Percentiles rank a stretch among this genome's conserved stretches.
phyloP scores from a whole-genome alignment of 352 stramenopile genomes.

The Elongisporangium anandrum region DNA sequence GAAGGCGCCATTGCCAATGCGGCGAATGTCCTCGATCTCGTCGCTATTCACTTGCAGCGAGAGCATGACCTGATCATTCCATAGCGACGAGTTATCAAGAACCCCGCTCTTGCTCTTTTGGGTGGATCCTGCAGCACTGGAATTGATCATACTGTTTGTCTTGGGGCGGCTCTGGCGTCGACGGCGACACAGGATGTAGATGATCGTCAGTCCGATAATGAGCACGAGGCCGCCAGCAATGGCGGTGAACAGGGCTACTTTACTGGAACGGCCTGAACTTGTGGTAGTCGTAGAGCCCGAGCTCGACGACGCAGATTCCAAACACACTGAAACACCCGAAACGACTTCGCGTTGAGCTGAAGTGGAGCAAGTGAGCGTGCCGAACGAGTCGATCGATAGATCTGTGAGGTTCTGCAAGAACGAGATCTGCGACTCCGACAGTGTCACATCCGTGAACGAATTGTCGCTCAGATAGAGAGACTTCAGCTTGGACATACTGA shows the following conservation, averaged over 20 bases:
- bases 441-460: slow-evolving; percentile 41
- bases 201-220: slow-evolving; percentile 15
- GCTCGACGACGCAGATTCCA: slow-evolving; percentile 18
- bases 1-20: slow-evolving; percentile 29
- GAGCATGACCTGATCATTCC: slow-evolving; percentile 44
- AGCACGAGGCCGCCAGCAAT: slow-evolving; percentile 32
- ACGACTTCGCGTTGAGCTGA: slow-evolving; percentile 17
- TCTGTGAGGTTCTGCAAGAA: slow-evolving; percentile 27
- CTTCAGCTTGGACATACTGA: slow-evolving; percentile 35
- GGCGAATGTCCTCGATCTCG: slow-evolving; percentile 35
- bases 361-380: slow-evolving; percentile 17
- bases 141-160: slow-evolving; percentile 3
- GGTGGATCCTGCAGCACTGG: neutral
- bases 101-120: slow-evolving; percentile 2
- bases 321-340: slow-evolving; percentile 31
- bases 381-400: slow-evolving; percentile 38
- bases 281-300: slow-evolving; percentile 6
- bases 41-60: slow-evolving; percentile 45
- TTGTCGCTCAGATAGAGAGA: slow-evolving; percentile 43
- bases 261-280: slow-evolving; percentile 10
- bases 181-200: slow-evolving; percentile 5
- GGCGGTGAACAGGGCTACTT: slow-evolving; percentile 23
- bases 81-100: slow-evolving; percentile 20
- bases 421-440: slow-evolving; percentile 19
- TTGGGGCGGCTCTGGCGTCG: neutral